phyloP scores from a whole-genome alignment of 2,329 filamentous ascomycete genomes.

The Chrysoporthe cubensis region DNA sequence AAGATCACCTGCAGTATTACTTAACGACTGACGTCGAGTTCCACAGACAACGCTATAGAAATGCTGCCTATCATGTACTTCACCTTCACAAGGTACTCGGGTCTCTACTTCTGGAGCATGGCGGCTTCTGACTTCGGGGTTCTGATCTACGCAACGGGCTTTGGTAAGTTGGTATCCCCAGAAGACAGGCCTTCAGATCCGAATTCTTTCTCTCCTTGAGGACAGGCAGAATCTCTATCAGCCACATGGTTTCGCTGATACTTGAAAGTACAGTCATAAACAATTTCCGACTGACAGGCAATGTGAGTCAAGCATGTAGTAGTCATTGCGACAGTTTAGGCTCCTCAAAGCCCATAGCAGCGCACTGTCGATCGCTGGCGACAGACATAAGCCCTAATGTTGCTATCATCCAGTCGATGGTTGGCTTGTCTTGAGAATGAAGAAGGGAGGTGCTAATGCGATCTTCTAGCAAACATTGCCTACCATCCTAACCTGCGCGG shows the following conservation, averaged over 20 bases:
- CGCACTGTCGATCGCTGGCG: neutral
- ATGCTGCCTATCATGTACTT: constrained; percentile 23
- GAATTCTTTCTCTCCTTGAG: neutral
- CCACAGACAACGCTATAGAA: constrained; percentile 18
- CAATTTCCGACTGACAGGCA: constrained; percentile 32
- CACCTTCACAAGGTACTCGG: constrained; percentile 28
- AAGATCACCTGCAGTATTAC: neutral
- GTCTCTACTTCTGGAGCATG: constrained; percentile 47
- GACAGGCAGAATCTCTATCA: neutral
- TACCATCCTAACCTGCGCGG: constrained; percentile 48
- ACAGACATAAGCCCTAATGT: neutral
- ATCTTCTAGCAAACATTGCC: constrained; percentile 34
- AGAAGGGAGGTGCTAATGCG: constrained; percentile 5
- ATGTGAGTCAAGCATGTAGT: constrained; percentile 15
- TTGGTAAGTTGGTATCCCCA: constrained; percentile 39
- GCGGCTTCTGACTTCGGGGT: constrained; percentile 41
- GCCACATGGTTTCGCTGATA: constrained; percentile 43
- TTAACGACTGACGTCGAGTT: neutral
- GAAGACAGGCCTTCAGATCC: neutral
- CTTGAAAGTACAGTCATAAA: constrained; percentile 46
- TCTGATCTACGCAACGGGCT: constrained; percentile 46
- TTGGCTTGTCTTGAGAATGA: neutral
- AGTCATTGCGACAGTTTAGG: neutral
- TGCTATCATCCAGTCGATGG: no score
- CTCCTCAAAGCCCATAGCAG: neutral